A percentile compares a stretch with the other conserved stretches of the same genome.
These are phyloP conservation scores for Penicillium crystallinum DNA, from an alignment of 495 filamentous ascomycete species.

Conservation along the genomic window DNA sequence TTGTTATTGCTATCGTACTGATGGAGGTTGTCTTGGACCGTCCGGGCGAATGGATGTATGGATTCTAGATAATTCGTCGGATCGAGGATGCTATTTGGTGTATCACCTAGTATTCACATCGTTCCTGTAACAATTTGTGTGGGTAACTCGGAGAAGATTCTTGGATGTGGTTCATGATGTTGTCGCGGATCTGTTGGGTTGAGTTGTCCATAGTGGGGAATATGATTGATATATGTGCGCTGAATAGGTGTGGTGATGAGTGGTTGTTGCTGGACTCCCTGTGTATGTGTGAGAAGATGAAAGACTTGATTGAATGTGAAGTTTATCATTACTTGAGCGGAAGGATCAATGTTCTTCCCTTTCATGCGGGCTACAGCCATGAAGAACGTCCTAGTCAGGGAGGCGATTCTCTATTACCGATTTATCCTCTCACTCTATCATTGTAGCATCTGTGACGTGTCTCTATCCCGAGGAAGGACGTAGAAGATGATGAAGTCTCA, in stretches of 20 bases:
- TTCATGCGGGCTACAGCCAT: too few relatives aligned
- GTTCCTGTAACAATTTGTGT: not conserved
- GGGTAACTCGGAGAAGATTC: not conserved
- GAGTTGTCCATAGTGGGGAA: not conserved
- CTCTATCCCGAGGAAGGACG: too few relatives aligned
- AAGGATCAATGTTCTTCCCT: not conserved
- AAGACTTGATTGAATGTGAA: not conserved
- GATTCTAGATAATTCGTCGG: not conserved
- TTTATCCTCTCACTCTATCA: too few relatives aligned
- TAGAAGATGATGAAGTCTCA: too few relatives aligned
- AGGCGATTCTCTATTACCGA: too few relatives aligned
- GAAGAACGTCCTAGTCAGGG: too few relatives aligned
- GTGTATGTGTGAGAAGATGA: not conserved
- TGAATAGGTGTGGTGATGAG: not conserved
- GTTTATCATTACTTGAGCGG: not conserved
- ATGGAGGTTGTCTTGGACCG: not conserved
- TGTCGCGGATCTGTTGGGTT: not conserved
- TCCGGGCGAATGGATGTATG: not conserved
- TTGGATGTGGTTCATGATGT: not conserved
- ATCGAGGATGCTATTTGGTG: conserved; percentile 5
- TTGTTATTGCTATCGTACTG: not conserved
- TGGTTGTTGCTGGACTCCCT: not conserved
- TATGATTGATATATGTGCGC: not conserved
- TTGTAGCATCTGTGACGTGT: too few relatives aligned
- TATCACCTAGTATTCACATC: not conserved